Evolutionary conservation across 768 basidiomycete species (phyloP).

Genomic region (Neoboletus brunneissimus): DNA sequence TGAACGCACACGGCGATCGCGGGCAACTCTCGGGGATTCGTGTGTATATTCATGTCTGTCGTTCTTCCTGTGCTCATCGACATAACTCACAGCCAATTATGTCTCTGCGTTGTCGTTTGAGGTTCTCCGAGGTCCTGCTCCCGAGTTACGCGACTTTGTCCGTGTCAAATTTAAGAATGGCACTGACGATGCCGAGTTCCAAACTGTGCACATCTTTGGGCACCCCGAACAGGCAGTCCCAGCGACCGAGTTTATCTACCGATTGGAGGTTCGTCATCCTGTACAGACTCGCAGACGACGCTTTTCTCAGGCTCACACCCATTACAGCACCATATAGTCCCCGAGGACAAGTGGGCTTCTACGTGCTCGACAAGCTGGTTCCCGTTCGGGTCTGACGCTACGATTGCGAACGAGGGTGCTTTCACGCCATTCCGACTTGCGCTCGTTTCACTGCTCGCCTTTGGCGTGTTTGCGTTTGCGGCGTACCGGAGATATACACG

Average conservation of each 20-base stretch:
- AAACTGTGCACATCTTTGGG: conserved; percentile 66
- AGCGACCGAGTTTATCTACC: conserved; percentile 80
- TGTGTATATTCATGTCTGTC: too few relatives aligned
- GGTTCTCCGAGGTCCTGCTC: conserved; percentile 69
- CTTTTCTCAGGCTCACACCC: not conserved
- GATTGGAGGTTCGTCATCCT: conserved; percentile 56
- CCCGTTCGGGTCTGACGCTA: too few relatives aligned
- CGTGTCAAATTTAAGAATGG: conserved; percentile 84
- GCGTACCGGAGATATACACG: too few relatives aligned
- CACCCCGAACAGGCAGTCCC: conserved; percentile 64
- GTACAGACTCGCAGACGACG: too few relatives aligned
- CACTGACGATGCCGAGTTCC: conserved; percentile 51
- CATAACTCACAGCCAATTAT: conserved; percentile 53
- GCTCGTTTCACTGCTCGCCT: too few relatives aligned
- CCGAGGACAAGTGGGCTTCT: too few relatives aligned
- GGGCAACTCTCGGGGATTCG: too few relatives aligned
- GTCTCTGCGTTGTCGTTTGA: conserved; percentile 73
- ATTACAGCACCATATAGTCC: conserved; percentile 24
- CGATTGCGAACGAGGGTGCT: too few relatives aligned
- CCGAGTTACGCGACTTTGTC: conserved; percentile 75
- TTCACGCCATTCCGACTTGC: too few relatives aligned
- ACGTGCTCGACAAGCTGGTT: too few relatives aligned
- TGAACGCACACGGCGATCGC: too few relatives aligned
- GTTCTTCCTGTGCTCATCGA: not conserved
- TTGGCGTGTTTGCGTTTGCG: too few relatives aligned